Percentiles rank a stretch among this genome's conserved stretches.
These are phyloP conservation scores for Ambispora gerdemannii DNA, from an alignment of 192 early-diverging fungal species.

Conservation along the genomic window DNA sequence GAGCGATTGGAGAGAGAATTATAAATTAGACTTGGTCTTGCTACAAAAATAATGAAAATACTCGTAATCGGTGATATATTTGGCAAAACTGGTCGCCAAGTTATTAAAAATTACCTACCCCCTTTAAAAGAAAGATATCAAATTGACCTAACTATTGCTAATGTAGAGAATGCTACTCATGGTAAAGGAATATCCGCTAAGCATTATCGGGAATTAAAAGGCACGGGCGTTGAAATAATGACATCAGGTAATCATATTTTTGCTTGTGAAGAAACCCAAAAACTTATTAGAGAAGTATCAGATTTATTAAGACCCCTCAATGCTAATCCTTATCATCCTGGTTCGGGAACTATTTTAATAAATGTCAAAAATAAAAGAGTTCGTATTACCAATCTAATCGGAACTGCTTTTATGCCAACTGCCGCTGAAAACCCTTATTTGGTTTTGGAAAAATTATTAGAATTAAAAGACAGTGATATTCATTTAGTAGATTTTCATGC, in stretches of 20 bases:
- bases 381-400: slow-evolving; percentile 8
- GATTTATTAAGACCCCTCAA: slow-evolving; percentile 17
- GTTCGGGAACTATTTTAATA: neutral
- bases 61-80: slow-evolving; percentile 23
- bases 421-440: slow-evolving; percentile 11
- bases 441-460: slow-evolving; percentile 13
- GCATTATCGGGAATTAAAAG: slow-evolving; percentile 14
- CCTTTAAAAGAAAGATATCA: neutral
- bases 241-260: slow-evolving; percentile 19
- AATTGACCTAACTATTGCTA: slow-evolving; percentile 15
- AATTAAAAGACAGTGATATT: slow-evolving; percentile 11
- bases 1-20: neutral
- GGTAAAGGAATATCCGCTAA: slow-evolving; percentile 17
- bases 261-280: slow-evolving; percentile 10
- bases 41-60: slow-evolving; percentile 18
- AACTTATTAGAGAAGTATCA: neutral
- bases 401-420: slow-evolving; percentile 10
- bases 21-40: too few species aligned
- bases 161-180: slow-evolving; percentile 23
- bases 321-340: slow-evolving; percentile 18
- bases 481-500: slow-evolving; percentile 16
- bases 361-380: slow-evolving; percentile 5
- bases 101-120: slow-evolving; percentile 1
- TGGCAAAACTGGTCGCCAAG: slow-evolving; percentile 18
- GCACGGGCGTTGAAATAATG: slow-evolving; percentile 1